Conservation (phyloP, 768 basidiomycete species). For the Lactarius pseudohatsudake region DNA sequence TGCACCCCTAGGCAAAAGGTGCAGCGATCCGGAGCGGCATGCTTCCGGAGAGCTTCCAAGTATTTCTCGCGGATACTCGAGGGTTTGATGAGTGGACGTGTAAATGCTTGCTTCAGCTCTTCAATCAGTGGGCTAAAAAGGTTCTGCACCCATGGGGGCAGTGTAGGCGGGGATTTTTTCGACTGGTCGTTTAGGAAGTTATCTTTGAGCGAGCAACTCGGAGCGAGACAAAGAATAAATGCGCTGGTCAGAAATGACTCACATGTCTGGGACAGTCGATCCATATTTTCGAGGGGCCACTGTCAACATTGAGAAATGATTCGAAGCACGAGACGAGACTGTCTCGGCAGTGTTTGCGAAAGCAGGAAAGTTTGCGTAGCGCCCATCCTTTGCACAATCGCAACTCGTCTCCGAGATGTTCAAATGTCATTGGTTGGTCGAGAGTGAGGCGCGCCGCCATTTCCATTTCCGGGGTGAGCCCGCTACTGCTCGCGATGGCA, state of each 20-base stretch:
- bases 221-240: neutral
- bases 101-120: neutral
- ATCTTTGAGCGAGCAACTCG: neutral
- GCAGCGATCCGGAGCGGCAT: neutral
- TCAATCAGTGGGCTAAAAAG: neutral
- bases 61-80: neutral
- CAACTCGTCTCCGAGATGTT: neutral
- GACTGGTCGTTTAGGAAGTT: neutral
- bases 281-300: constrained; percentile 17
- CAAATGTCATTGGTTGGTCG: constrained; percentile 16
- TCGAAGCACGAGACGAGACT: constrained; percentile 2
- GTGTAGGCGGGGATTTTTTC: neutral
- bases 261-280: neutral
- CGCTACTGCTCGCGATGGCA: constrained; percentile 22
- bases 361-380: constrained; percentile 1
- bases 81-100: neutral
- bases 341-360: constrained; percentile 6
- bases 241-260: neutral
- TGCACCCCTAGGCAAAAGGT: neutral
- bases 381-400: neutral
- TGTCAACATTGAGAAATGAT: neutral
- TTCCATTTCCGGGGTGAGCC: neutral
- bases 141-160: neutral
- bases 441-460: constrained; percentile 7
- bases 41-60: neutral